Percentiles rank a stretch among this genome's conserved stretches.
These are phyloP conservation scores for Colletotrichum musicola DNA, from an alignment of 2,329 filamentous ascomycete genomes.

Conservation along the genomic window DNA sequence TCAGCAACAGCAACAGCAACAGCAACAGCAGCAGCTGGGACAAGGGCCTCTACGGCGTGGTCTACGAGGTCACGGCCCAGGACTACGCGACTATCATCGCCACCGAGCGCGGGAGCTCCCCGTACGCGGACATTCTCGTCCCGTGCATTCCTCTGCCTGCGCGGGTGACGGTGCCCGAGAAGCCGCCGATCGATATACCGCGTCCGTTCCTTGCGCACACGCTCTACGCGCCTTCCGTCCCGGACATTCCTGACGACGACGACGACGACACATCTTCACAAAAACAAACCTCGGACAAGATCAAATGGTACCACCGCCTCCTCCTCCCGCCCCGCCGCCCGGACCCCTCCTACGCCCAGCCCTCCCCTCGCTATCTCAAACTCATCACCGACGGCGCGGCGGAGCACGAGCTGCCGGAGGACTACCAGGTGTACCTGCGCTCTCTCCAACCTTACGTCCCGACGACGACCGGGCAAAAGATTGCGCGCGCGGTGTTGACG, in stretches of 20 bases:
- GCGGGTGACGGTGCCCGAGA: constrained; percentile 71
- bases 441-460: constrained; percentile 77
- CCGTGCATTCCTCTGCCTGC: constrained; percentile 79
- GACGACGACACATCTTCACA: constrained; percentile 24
- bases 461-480: constrained; percentile 74
- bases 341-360: constrained; percentile 80
- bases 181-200: constrained; percentile 67
- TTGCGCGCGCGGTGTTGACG: constrained; percentile 75
- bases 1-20: too few species aligned
- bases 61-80: constrained; percentile 88
- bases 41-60: constrained; percentile 89
- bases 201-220: constrained; percentile 86
- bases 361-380: constrained; percentile 85
- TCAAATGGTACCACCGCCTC: constrained; percentile 62
- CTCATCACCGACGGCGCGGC: constrained; percentile 82
- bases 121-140: constrained; percentile 87
- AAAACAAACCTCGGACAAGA: constrained; percentile 42
- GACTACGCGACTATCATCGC: constrained; percentile 91
- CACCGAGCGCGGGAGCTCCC: constrained; percentile 87
- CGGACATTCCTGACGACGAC: constrained; percentile 44
- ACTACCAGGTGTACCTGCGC: constrained; percentile 84
- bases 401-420: constrained; percentile 83
- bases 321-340: constrained; percentile 65
- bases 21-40: constrained; percentile 71
- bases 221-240: constrained; percentile 75